Conservation (phyloP, 192 early-diverging fungal species). For the Coemansia sp. region DNA sequence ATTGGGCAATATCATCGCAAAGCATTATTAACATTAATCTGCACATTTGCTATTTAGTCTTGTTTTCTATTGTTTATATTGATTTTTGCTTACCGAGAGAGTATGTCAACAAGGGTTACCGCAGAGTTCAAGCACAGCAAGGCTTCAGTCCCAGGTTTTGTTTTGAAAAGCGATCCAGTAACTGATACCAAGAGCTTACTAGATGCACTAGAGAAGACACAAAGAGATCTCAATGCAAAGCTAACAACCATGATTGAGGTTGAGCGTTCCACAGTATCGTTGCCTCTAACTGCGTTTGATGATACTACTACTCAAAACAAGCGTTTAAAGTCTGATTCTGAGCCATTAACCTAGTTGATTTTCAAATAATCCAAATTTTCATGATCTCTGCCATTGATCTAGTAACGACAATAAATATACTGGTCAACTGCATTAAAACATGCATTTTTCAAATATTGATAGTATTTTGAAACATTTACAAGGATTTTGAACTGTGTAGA, state of each 20-base stretch:
- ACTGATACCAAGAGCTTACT: conserved; percentile 11
- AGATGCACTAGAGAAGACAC: conserved; percentile 20
- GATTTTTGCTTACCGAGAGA: not conserved
- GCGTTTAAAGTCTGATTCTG: conserved; percentile 1
- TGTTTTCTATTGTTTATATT: not conserved
- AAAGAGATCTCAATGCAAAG: conserved; percentile 30
- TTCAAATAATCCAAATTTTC: too few relatives aligned
- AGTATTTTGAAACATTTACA: too few relatives aligned
- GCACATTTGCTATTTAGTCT: not conserved
- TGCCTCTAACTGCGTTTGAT: not conserved
- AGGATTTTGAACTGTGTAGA: too few relatives aligned
- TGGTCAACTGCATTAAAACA: too few relatives aligned
- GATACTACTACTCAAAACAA: conserved; percentile 1
- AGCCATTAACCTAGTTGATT: not conserved
- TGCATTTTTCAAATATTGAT: too few relatives aligned
- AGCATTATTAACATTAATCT: too few relatives aligned
- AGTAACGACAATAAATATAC: too few relatives aligned
- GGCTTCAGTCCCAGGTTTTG: conserved; percentile 12
- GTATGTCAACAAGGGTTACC: conserved; percentile 10
- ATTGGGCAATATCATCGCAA: too few relatives aligned
- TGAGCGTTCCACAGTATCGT: conserved; percentile 16
- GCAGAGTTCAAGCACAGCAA: conserved; percentile 16
- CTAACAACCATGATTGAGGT: conserved; percentile 31
- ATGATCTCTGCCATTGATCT: too few relatives aligned
- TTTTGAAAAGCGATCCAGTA: conserved; percentile 2